phyloP scores from a whole-genome alignment of 2,329 filamentous ascomycete species.

The Clathrospora elynae region DNA sequence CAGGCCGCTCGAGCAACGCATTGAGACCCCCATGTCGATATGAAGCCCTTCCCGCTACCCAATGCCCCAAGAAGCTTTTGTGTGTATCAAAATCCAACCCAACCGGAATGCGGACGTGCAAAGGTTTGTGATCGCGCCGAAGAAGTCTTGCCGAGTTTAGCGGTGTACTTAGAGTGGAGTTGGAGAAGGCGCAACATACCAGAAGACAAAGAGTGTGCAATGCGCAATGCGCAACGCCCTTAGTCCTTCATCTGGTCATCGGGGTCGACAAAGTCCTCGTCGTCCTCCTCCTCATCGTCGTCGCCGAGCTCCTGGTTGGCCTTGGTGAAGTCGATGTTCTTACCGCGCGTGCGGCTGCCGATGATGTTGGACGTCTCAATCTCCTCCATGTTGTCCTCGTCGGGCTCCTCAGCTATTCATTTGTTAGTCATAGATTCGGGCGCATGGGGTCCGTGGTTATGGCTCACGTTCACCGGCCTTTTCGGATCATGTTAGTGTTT shows the following conservation, averaged over 20 bases:
- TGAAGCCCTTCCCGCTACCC: constrained; percentile 29
- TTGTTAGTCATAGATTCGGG: constrained; percentile 23
- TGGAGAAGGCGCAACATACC: constrained; percentile 22
- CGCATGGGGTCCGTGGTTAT: constrained; percentile 13
- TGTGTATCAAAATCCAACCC: constrained; percentile 20
- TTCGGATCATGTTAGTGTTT: constrained; percentile 33
- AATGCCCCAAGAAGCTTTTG: constrained; percentile 30
- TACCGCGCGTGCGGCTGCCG: constrained; percentile 81
- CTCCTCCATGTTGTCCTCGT: constrained; percentile 83
- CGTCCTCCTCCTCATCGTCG: constrained; percentile 79
- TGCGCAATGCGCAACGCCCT: constrained; percentile 6
- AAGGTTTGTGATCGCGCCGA: constrained; percentile 28
- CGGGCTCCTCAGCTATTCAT: constrained; percentile 63
- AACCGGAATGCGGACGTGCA: constrained; percentile 21
- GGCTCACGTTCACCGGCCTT: constrained; percentile 47
- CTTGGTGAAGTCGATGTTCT: constrained; percentile 90
- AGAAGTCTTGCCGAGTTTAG: constrained; percentile 15
- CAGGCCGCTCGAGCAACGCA: constrained; percentile 22
- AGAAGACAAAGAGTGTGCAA: constrained; percentile 18
- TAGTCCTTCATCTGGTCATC: constrained; percentile 73
- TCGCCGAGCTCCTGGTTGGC: constrained; percentile 78
- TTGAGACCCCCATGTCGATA: constrained; percentile 35
- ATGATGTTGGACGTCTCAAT: constrained; percentile 92
- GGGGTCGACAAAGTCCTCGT: constrained; percentile 67
- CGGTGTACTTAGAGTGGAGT: constrained; percentile 8